Evolutionary conservation across 2,329 filamentous ascomycete species (phyloP).

Genomic region (Raffaelea albimanens): DNA sequence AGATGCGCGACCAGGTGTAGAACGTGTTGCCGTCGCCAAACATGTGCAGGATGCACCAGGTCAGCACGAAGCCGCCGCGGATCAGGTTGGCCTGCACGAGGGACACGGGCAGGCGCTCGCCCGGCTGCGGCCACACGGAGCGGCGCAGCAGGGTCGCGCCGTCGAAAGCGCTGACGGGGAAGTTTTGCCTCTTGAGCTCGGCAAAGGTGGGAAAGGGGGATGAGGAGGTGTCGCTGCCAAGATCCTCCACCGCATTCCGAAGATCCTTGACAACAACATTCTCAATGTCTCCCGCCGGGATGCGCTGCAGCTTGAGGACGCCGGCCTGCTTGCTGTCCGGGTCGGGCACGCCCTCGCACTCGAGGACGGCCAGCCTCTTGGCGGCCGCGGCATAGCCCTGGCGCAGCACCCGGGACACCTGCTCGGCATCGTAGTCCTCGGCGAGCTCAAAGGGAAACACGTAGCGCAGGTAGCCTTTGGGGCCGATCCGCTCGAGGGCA

Average conservation of each 20-base stretch:
- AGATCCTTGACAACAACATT: neutral
- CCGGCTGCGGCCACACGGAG: neutral
- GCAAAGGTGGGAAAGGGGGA: neutral
- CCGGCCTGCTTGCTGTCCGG: neutral
- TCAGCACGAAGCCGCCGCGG: slow-evolving; percentile 1
- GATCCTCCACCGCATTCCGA: too few relatives aligned
- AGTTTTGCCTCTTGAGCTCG: neutral
- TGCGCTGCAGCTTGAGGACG: neutral
- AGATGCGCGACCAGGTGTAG: slow-evolving; percentile 1
- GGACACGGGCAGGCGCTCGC: neutral
- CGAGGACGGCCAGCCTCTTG: neutral
- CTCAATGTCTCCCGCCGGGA: neutral
- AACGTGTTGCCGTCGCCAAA: slow-evolving; percentile 4
- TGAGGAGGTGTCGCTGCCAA: too few relatives aligned
- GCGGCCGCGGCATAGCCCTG: neutral
- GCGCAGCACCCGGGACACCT: neutral
- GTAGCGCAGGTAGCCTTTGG: slow-evolving; percentile 3
- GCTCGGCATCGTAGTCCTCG: neutral
- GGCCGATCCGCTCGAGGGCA: slow-evolving; percentile 3
- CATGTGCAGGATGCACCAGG: slow-evolving; percentile 4
- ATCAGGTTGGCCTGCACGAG: slow-evolving; percentile 5
- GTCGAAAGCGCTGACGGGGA: neutral
- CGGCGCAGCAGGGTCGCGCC: neutral
- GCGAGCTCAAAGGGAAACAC: slow-evolving; percentile 4
- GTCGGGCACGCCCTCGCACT: slow-evolving; percentile 1